Evolutionary conservation across 257 asterid species (phyloP), one percentile per base, ranked within the genome.

Genomic region (Cinchona pubescens): DNA sequence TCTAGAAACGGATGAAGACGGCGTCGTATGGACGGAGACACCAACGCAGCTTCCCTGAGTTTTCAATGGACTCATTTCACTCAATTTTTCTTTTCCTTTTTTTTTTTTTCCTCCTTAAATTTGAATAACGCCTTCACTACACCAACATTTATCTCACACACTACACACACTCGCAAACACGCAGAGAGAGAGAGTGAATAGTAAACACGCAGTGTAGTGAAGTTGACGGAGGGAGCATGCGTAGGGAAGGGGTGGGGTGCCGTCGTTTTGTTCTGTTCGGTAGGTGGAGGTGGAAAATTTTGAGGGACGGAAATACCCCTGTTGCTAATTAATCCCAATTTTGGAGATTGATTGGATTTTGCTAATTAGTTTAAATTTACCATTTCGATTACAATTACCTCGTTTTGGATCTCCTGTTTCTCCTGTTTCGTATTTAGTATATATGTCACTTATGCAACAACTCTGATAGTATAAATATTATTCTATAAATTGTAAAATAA

Each of bases 11-110:
- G 77, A 56, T 2, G 76, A 71, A n/a, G 76, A 23, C 40, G 80
- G 37, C 45, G 81, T 1, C 30, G 79, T 21, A 21, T 64, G 58
- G 56, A 73, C 23, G 59, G 78, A 80, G 42, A 80, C 43, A 72
- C 81, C 69, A 27, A 76, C 59, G 74, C 81, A 80, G 64, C 81
- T 76, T 49, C 84, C 79, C 12, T 76, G 84, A 42, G 68, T 71
- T 56, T 72, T 58, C 32, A 45, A 37, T 59, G 53, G 61, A 32
- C 80, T 72, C 78, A 76, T 80, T 68, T 58, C 48, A 14, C 49
- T 58, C 67, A 27, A 7, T 25, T 32, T 65, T 21, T 14, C 29
- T 27, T 30, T 37, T 1, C n/a, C n/a, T n/a, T n/a, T n/a, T n/a
- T n/a, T n/a, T n/a, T n/a, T n/a, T n/a, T n/a, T 23, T 3, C 18